phyloP scores from a whole-genome alignment of 2,329 filamentous ascomycete genomes.

The Simplicillium sp. region DNA sequence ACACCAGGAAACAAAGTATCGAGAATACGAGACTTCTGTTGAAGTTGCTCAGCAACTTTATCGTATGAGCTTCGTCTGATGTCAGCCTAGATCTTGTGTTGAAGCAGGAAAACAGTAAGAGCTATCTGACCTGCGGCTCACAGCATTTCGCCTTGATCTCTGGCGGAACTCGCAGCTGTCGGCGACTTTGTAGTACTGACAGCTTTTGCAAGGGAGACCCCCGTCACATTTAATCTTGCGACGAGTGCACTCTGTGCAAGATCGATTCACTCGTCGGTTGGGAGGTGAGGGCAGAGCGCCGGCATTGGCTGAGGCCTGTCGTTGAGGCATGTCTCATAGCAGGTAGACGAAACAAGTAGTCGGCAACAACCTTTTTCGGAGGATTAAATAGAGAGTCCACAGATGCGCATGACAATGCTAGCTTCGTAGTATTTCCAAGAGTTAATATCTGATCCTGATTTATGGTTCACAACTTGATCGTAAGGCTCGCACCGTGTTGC shows the following conservation, averaged over 20 bases:
- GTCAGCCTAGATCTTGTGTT: background rate
- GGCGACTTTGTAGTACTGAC: slow-evolving; percentile 19
- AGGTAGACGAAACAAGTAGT: too few relatives aligned
- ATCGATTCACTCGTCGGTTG: slow-evolving; percentile 12
- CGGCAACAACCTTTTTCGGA: too few relatives aligned
- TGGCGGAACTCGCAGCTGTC: slow-evolving; percentile 18
- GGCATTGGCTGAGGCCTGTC: too few relatives aligned
- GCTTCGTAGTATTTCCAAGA: too few relatives aligned
- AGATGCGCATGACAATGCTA: too few relatives aligned
- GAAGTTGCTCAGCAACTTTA: slow-evolving; percentile 14
- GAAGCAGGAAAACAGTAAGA: background rate
- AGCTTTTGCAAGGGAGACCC: slow-evolving; percentile 24
- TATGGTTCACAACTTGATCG: too few relatives aligned
- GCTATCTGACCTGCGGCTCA: slow-evolving; percentile 16
- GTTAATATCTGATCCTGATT: too few relatives aligned
- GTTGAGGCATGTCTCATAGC: too few relatives aligned
- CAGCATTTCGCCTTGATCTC: slow-evolving; percentile 18
- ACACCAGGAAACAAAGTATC: slow-evolving; percentile 13
- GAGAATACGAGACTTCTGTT: slow-evolving; percentile 12
- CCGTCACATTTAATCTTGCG: slow-evolving; percentile 30
- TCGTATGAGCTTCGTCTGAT: slow-evolving; percentile 12
- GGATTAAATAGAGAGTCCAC: too few relatives aligned
- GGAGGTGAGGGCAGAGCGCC: background rate
- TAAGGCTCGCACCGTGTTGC: too few relatives aligned
- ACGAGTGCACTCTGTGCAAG: slow-evolving; percentile 16